These are phyloP conservation scores for Smittium culicis DNA, from an alignment of 371 early-diverging fungal species.

Conservation along the genomic window DNA sequence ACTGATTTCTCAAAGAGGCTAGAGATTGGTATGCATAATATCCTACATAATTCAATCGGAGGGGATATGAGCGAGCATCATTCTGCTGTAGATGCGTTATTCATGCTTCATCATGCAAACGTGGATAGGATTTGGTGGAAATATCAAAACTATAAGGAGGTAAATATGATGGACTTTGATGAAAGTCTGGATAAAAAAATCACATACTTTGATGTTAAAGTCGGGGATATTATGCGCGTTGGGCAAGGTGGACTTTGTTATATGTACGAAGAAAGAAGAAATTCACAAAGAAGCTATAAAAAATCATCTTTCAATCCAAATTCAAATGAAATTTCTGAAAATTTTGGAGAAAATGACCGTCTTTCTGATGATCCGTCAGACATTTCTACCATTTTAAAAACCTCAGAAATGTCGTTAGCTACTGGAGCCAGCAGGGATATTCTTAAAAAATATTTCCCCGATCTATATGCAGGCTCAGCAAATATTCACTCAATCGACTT, in stretches of 20 bases:
- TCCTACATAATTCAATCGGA: constrained; percentile 32
- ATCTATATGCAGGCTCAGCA: neutral
- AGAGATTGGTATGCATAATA: constrained; percentile 31
- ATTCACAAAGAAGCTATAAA: too few species aligned
- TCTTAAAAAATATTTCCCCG: constrained; percentile 14
- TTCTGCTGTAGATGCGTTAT: constrained; percentile 36
- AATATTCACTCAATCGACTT: constrained; percentile 6
- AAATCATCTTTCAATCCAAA: too few species aligned
- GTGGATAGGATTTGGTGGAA: constrained; percentile 35
- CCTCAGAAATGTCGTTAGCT: constrained; percentile 11
- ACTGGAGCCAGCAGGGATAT: constrained; percentile 7
- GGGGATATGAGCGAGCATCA: constrained; percentile 34
- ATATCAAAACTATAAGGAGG: constrained; percentile 31
- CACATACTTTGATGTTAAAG: constrained; percentile 10
- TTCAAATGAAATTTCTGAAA: too few species aligned
- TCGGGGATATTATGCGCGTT: constrained; percentile 24
- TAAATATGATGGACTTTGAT: constrained; percentile 20
- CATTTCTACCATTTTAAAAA: constrained; percentile 21
- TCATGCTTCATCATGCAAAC: constrained; percentile 37
- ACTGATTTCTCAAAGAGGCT: constrained; percentile 23
- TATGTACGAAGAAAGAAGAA: constrained; percentile 15
- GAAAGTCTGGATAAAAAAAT: constrained; percentile 18
- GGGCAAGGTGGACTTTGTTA: constrained; percentile 31
- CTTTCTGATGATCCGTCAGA: constrained; percentile 14
- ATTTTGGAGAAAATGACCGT: constrained; percentile 12